Conservation (phyloP, 345 rosid genomes). For the Eucalyptus decipiens region DNA sequence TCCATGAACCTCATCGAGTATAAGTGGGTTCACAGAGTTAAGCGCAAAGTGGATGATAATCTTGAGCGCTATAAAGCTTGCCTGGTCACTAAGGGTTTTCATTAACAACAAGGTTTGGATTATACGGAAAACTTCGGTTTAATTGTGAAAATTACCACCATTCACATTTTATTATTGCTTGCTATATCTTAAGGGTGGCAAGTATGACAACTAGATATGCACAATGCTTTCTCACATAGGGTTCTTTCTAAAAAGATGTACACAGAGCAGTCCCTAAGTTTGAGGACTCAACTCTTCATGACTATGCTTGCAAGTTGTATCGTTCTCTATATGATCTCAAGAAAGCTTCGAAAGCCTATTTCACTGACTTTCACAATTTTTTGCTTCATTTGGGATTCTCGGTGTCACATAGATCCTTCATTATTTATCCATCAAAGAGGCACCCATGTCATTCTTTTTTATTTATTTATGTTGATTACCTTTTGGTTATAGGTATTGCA, state of each 20-base stretch:
- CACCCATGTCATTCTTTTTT: background rate
- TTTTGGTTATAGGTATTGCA: background rate
- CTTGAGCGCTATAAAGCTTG: background rate
- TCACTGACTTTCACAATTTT: background rate
- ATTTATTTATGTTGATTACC: background rate
- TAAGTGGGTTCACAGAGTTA: background rate
- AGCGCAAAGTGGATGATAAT: background rate
- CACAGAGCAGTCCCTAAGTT: background rate
- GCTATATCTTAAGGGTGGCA: background rate
- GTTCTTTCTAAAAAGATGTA: background rate
- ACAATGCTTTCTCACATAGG: background rate
- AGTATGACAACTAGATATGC: background rate
- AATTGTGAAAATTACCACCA: background rate
- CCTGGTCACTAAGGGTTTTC: accelerated
- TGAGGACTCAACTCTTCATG: background rate
- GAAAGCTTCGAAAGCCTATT: background rate
- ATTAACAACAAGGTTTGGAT: background rate
- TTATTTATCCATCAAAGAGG: background rate
- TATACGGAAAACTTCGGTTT: background rate
- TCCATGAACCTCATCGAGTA: background rate
- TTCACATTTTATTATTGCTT: background rate
- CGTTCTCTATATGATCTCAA: background rate
- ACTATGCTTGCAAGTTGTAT: background rate
- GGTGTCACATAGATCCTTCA: background rate
- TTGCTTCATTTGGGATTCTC: background rate